Base-by-base conservation (phyloP, 1,139 yeast genomes). In the Scheffersomyces parashehatae region DNA sequence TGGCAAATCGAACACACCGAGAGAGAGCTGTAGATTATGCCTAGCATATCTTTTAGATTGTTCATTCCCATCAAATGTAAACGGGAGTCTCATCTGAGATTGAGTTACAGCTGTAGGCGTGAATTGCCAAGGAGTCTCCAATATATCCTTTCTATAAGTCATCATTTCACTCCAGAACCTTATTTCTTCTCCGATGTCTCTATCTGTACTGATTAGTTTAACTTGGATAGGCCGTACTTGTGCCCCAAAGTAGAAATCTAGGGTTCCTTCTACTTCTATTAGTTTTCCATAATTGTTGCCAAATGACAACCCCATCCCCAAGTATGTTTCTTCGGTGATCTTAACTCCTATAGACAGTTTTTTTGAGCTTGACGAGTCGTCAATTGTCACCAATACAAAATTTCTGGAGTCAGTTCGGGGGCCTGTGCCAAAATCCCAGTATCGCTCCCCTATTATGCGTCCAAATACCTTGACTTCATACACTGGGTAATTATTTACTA, bases 101-200 rank as follows among this genome's bases (percentile, higher is more conserved):
- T 15, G 35, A n/a, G 34, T 35, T n/a, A 16, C 28, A 15, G 35
- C 29, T 5, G 54, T 45, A 5, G 61, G 54, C 3, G 46, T 42
- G 42, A 54, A 61, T 3, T 46, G 48, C 74, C 74, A 69, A 0
- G 68, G 64, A 2, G 28, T 30, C 6, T 12, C 12, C 26, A 67
- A 49, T 1, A 45, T 35, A 3, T 41, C 34, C 9, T 57, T 43
- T 40, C 75, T 55, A 31, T 50, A 50, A 3, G 52, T 47, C 30
- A 75, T 36, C 6, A 65, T 55, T 7, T 54, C 53, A 14, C 49
- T 51, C 81, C 82, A 77, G 50, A 53, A 53, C 7, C 53, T 55
- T 3, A 68, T 40, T 44, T 68, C 75, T 2, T 51, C 30, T 8
- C 47, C 50, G 10, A 68, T 42, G 28, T 55, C 59, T 20, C 8